A percentile compares a stretch with the other conserved stretches of the same genome.
These are phyloP conservation scores for Endocarpon pusillum DNA, from an alignment of 495 filamentous ascomycete species.

Conservation along the genomic window DNA sequence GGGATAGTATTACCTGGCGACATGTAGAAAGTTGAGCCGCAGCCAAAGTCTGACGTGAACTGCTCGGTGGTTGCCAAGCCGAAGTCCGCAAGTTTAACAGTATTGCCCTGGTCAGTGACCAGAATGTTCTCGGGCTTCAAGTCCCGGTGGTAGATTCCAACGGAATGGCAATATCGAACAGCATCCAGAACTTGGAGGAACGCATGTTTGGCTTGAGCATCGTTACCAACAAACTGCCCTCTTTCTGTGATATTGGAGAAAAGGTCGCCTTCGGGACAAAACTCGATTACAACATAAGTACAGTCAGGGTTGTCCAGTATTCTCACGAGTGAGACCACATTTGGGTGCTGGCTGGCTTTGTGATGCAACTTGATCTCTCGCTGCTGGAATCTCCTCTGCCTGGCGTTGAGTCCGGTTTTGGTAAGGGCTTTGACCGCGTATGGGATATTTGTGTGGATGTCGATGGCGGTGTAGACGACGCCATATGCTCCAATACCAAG, in stretches of 20 bases:
- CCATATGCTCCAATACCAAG: conserved; percentile 92
- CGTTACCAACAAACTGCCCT: conserved; percentile 83
- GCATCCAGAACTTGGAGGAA: conserved; percentile 97
- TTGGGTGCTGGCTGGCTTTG: conserved; percentile 69
- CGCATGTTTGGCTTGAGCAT: conserved; percentile 65
- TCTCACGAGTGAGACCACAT: conserved; percentile 85
- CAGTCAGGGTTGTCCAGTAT: conserved; percentile 88
- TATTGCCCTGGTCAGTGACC: conserved; percentile 71
- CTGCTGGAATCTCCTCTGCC: conserved; percentile 80
- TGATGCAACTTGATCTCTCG: conserved; percentile 87
- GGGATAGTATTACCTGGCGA: conserved; percentile 60
- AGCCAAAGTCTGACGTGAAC: conserved; percentile 85
- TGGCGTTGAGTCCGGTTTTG: conserved; percentile 74
- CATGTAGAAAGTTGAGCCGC: conserved; percentile 99
- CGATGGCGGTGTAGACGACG: conserved; percentile 86
- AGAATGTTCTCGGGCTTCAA: conserved; percentile 97
- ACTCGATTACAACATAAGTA: conserved; percentile 94
- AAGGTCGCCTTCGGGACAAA: conserved; percentile 90
- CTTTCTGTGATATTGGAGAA: conserved; percentile 95
- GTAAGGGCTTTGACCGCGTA: conserved; percentile 96
- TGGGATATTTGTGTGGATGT: conserved; percentile 60
- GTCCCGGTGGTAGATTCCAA: conserved; percentile 94
- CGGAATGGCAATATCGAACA: conserved; percentile 82
- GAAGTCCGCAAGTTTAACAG: conserved; percentile 94
- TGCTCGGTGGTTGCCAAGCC: conserved; percentile 77